Base-by-base conservation (phyloP, 768 basidiomycete species). In the Lyophyllum shimeji region DNA sequence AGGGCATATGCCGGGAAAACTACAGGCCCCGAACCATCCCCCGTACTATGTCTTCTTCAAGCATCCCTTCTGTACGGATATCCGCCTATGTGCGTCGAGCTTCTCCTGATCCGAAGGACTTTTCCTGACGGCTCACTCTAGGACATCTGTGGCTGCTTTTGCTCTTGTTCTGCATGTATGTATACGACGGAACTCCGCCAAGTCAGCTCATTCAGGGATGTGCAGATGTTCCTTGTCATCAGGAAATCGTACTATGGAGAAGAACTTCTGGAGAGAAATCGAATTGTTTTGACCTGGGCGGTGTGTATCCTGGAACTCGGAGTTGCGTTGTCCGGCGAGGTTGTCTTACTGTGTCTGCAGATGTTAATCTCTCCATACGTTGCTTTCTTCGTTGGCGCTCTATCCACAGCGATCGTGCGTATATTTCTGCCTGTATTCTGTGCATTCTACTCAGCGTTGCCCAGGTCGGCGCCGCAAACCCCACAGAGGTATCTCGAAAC, bases 41-140 rank as follows among this genome's bases (percentile, higher is more conserved):
- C 66, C 25, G 64, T 73, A 58, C 62, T 80, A 7, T 81, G 80
- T 58, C 63, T 81, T 4, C 62, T 79, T 11, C 79, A 79, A 58
- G 76, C 79, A 4, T 78, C 78, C 5, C 63, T 81, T 47, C 64
- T 81, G 17, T 80, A 80, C 56, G 79, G 77, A 6, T 72, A 76
- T 65, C 79, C 80, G n/a, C 68, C 76, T 0, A 66, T 81, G 80
- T 78, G 58, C 58, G 76, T 40, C n/a, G 11, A 29, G 11, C 24
- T 20, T 6, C 15, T 3, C 21, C n/a, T 31, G 13, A 44, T 37
- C 11, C 17, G n/a, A 45, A 44, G 34, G 29, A 23, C 12, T 25
- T 33, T 23, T 39, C 18, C 42, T 55, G 13, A 57, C 17, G 39
- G 29, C 29, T 5, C 43, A 25, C 34, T 18, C 42, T 45, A 82